phyloP scores from a whole-genome alignment of 2,329 filamentous ascomycete genomes.

The Sclerotinia trifoliorum region DNA sequence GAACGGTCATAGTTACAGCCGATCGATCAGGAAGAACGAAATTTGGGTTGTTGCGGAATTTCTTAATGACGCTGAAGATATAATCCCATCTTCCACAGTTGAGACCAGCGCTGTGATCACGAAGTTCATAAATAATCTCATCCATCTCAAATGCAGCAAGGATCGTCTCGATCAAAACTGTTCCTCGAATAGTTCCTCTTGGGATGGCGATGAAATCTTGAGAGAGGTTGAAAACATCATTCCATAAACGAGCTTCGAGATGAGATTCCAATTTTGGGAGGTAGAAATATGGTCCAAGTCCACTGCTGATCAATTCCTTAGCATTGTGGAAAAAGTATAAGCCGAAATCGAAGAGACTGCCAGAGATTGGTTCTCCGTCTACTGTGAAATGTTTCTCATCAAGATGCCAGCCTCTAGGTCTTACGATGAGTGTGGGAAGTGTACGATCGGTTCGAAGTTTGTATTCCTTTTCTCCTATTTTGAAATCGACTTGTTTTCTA shows the following conservation, averaged over 20 bases:
- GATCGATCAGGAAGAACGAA: slow-evolving; percentile 93
- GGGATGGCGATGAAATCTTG: slow-evolving; percentile 91
- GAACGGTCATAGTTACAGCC: slow-evolving; percentile 93
- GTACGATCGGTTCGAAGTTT: slow-evolving; percentile 89
- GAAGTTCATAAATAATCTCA: slow-evolving; percentile 99
- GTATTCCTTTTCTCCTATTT: slow-evolving; percentile 92
- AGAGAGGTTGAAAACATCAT: slow-evolving; percentile 92
- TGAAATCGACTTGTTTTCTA: slow-evolving; percentile 92
- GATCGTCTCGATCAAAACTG: slow-evolving; percentile 97
- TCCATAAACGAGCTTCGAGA: slow-evolving; percentile 95
- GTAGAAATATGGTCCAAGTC: slow-evolving; percentile 94
- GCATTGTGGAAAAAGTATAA: slow-evolving; percentile 99
- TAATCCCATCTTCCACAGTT: slow-evolving; percentile 99
- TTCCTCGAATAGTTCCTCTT: slow-evolving; percentile 89
- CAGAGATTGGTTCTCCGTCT: slow-evolving; percentile 92
- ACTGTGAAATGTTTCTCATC: slow-evolving; percentile 98
- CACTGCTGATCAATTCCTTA: slow-evolving; percentile 77
- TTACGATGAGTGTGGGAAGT: slow-evolving; percentile 87
- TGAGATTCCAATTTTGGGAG: slow-evolving; percentile 98
- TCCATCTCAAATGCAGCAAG: slow-evolving; percentile 99
- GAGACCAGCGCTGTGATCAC: slow-evolving; percentile 91
- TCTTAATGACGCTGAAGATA: slow-evolving; percentile 99
- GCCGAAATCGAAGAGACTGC: slow-evolving; percentile 92
- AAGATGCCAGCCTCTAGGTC: slow-evolving; percentile 94
- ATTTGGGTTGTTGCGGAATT: slow-evolving; percentile 91